Evolutionary conservation across 176 grass and related monocot species (phyloP), one percentile per base, ranked within the genome.

Genomic region (Eragrostis curvula): DNA sequence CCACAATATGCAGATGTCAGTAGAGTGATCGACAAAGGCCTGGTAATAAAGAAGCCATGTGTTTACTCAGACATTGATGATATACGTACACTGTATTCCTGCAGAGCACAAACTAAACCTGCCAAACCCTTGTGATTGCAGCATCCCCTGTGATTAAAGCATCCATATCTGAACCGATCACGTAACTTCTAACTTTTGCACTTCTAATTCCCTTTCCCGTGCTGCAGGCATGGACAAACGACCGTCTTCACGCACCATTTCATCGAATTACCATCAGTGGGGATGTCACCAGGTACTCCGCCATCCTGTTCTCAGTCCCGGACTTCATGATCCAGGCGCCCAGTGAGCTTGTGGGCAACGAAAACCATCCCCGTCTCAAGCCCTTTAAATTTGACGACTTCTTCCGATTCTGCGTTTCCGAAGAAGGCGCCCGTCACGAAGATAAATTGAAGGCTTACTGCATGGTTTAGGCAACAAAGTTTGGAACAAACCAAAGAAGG

Each of bases 201-300:
- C 3, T 36, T 36, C 32, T 36, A 4, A 36, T 36, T 36, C 4
- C 32, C 32, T 36, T 36, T 36, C 32, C 32, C 9, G 5, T 45
- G 6, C 9, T 65, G 12, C 39, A 98, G 96, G 92, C 92, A 49
- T 98, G 92, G 92, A 88, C 88, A 17, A 91, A 98, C 14, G 88
- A 72, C 66, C 45, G 74, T 13, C 60, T 93, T 15, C 21, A 81
- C 65, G 78, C 88, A 3, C 88, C 92, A 32, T 80, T 79, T n/a
- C 96, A 98, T 57, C 74, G 90, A 32, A 51, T 88, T 24, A 68
- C 55, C 36, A 27, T 95, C 21, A 79, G 67, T 9, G 92, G 86
- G 18, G 27, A 89, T 13, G 62, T 8, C 13, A 65, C 85, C 6
- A 95, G 92, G 73, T 91, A 91, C 80, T 93, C 88, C 9, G 57